Evolutionary conservation across 768 basidiomycete genomes (phyloP).

Genomic region (Naematelia encephala): DNA sequence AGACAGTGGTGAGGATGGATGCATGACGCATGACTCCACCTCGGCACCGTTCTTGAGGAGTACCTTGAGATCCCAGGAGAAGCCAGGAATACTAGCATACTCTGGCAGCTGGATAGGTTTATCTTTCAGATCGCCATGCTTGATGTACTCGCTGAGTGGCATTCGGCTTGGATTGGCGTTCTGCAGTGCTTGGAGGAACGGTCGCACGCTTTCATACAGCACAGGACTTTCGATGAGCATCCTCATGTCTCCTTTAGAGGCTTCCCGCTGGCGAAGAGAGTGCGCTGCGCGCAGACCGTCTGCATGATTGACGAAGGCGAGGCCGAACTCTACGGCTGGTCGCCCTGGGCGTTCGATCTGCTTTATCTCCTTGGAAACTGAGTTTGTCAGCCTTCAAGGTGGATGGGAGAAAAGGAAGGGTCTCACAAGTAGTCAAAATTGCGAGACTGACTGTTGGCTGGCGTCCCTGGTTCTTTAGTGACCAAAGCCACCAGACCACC

Average conservation of each 20-base stretch:
- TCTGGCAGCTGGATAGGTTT: conserved; percentile 57
- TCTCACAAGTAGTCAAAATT: conserved; percentile 48
- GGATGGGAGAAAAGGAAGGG: conserved; percentile 55
- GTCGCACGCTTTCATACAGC: conserved; percentile 66
- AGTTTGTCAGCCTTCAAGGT: conserved; percentile 54
- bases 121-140: conserved; percentile 49
- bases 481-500: conserved; percentile 61
- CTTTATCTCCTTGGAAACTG: conserved; percentile 21
- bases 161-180: conserved; percentile 58
- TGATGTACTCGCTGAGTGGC: conserved; percentile 60
- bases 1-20: conserved; percentile 36
- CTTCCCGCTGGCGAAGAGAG: conserved; percentile 27
- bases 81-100: conserved; percentile 60
- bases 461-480: conserved; percentile 15
- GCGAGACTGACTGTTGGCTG: conserved; percentile 57
- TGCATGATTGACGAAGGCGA: conserved; percentile 64
- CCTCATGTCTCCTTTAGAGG: neutral
- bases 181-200: conserved; percentile 64
- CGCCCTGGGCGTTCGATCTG: neutral
- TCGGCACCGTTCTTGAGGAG: conserved; percentile 55
- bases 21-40: conserved; percentile 1
- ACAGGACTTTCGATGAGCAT: conserved; percentile 51
- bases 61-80: conserved; percentile 60
- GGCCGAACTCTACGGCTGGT: conserved; percentile 54
- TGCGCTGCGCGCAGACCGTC: conserved; percentile 54